These are phyloP conservation scores for Paraphysoderma sedebokerense DNA, from an alignment of 371 early-diverging fungal species.

Conservation along the genomic window DNA sequence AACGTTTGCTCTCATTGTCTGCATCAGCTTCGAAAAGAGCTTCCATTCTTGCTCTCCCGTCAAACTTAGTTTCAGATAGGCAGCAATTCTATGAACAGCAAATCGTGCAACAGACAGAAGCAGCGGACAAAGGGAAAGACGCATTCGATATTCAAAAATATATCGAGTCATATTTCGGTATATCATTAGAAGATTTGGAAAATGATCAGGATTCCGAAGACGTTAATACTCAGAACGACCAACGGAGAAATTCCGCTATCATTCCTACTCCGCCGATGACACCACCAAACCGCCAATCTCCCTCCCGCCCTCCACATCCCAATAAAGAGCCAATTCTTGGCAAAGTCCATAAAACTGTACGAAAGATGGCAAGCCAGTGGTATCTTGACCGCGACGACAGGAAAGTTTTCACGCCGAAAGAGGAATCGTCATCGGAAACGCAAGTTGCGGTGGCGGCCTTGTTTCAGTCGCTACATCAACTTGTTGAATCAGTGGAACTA, in stretches of 20 bases:
- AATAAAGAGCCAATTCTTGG: no score
- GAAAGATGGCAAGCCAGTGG: no score
- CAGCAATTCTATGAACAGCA: not conserved
- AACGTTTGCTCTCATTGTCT: not conserved
- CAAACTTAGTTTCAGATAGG: not conserved
- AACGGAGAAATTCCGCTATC: not conserved
- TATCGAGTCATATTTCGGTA: not conserved
- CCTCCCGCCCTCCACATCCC: not conserved
- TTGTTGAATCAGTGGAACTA: no score
- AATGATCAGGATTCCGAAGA: not conserved
- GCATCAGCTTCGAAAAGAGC: not conserved
- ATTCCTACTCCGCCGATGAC: not conserved
- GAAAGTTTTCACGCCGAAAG: no score
- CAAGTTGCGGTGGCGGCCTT: no score
- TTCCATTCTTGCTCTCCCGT: not conserved
- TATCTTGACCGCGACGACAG: no score
- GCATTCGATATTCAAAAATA: constrained; percentile 1
- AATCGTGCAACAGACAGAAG: not conserved
- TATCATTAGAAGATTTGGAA: not conserved
- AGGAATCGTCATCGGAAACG: no score
- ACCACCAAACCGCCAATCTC: not conserved
- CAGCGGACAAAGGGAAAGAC: not conserved
- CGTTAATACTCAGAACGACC: not conserved
- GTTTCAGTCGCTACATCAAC: no score
- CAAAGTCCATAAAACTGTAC: no score